phyloP scores from a whole-genome alignment of 305 asterid genomes.

The Ilex paraguariensis region DNA sequence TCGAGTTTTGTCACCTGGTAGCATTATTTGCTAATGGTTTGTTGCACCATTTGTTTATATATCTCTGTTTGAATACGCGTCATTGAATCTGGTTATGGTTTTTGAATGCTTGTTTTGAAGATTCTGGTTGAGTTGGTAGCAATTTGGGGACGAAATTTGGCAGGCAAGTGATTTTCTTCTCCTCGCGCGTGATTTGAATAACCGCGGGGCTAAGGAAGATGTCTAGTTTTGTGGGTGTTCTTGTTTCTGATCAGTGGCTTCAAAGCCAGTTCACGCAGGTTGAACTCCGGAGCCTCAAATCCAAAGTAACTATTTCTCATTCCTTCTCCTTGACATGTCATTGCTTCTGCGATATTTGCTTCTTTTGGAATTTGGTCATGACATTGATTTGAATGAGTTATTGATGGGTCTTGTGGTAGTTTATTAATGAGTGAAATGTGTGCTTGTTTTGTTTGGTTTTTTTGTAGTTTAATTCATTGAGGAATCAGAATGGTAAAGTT shows the following conservation, averaged over 20 bases:
- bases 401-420: too few species aligned
- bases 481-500: conserved; percentile 58
- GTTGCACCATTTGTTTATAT: too few species aligned
- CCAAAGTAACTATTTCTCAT: conserved; percentile 46
- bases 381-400: too few species aligned
- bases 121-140: background rate
- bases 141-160: background rate
- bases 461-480: conserved; percentile 2
- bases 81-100: too few species aligned
- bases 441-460: conserved; percentile 4
- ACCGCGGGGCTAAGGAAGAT: conserved; percentile 42
- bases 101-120: background rate
- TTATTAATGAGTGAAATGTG: too few species aligned
- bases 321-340: background rate
- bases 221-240: conserved; percentile 80
- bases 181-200: conserved; percentile 38
- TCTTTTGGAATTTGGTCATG: background rate
- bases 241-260: conserved; percentile 96
- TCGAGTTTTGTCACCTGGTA: too few species aligned
- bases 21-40: too few species aligned
- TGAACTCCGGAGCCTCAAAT: conserved; percentile 80
- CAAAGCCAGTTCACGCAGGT: conserved; percentile 96
- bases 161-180: conserved; percentile 7
- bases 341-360: background rate
- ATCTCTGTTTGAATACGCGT: too few species aligned